Base-by-base conservation (phyloP, 192 early-diverging fungal genomes). In the Anaeromyces robustus region DNA sequence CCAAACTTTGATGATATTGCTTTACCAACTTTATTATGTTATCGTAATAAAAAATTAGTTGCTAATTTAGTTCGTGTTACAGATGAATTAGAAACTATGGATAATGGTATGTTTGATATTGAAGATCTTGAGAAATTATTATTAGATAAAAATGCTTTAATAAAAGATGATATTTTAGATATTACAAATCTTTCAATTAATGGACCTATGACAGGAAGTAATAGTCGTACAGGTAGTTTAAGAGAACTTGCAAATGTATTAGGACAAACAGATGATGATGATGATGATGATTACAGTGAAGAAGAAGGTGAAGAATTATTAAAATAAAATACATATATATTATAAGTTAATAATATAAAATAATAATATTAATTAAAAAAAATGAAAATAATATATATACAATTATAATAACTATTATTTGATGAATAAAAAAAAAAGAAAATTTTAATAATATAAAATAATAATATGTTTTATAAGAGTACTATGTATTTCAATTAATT, bases 1-100 rank as follows among this genome's bases (percentile, higher is more conserved):
- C 78, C 82, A 30, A 80, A 79, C 12, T 89, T 90, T 82, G 89
- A 90, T 81, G 81, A 82, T 16, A 82, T 90, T 28, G 87, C 87
- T 5, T 78, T 89, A 78, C 89, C 89, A 17, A 84, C 87, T 1
- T 32, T 90, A 30, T 78, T 90, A 29, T 85, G 82, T 16, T 90
- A 90, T 80, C 41, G 83, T 30, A 84, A 52, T 28, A 88, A 88
- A 68, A 79, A 87, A 12, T 37, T 87, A 13, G 78, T 83, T 18
- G 82, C 78, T 17, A 81, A 83, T 13, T 79, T 84, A 14, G 30
- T 90, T 41, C 82, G 87, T n/a, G 78, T 90, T 28, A 81, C 81
- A 29, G 88, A 90, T 81, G 88, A 90, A 82, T 82, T 90, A 32
- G 77, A 78, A 11, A 81, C 78, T 0, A 82, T 81, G 43, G 43